A percentile compares a stretch with the other conserved stretches of the same genome.
phyloP scores from a whole-genome alignment of 768 basidiomycete genomes.

The Amanita inopinata region DNA sequence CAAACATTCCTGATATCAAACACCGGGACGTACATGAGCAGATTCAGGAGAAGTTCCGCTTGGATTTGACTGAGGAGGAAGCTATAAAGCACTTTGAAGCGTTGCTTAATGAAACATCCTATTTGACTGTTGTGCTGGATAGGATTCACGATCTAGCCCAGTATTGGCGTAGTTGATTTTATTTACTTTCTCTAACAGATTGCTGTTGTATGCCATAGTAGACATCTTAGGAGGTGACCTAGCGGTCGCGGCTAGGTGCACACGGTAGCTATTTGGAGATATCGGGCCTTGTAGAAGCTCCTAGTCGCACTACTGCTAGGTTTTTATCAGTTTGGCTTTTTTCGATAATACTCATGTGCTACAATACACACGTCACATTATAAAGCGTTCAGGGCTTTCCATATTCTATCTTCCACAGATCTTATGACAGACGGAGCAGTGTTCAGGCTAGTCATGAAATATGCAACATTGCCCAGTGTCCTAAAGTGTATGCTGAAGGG shows the following conservation, averaged over 20 bases:
- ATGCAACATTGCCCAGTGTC: constrained; percentile 86
- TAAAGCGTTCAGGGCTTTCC: constrained; percentile 22
- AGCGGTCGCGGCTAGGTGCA: too few species aligned
- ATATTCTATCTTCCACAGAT: constrained; percentile 54
- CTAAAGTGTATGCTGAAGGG: constrained; percentile 60
- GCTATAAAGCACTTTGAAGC: constrained; percentile 96
- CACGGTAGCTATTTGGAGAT: too few species aligned
- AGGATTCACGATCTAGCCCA: constrained; percentile 87
- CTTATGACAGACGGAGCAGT: constrained; percentile 45
- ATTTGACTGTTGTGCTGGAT: constrained; percentile 88
- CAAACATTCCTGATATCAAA: constrained; percentile 96
- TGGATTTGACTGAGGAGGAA: constrained; percentile 92
- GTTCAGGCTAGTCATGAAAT: constrained; percentile 86
- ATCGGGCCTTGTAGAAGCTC: too few species aligned
- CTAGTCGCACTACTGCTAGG: too few species aligned
- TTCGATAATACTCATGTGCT: background rate
- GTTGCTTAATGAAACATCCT: constrained; percentile 88
- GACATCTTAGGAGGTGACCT: too few species aligned
- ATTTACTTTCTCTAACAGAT: too few species aligned
- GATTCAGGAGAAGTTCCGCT: constrained; percentile 92
- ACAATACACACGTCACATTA: background rate
- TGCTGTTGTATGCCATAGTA: too few species aligned
- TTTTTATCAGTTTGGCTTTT: too few species aligned
- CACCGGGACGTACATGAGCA: constrained; percentile 80
- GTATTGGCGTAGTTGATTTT: constrained; percentile 69